Conservation (phyloP, 2,329 filamentous ascomycete species). For the Hypoxylon sp. region DNA sequence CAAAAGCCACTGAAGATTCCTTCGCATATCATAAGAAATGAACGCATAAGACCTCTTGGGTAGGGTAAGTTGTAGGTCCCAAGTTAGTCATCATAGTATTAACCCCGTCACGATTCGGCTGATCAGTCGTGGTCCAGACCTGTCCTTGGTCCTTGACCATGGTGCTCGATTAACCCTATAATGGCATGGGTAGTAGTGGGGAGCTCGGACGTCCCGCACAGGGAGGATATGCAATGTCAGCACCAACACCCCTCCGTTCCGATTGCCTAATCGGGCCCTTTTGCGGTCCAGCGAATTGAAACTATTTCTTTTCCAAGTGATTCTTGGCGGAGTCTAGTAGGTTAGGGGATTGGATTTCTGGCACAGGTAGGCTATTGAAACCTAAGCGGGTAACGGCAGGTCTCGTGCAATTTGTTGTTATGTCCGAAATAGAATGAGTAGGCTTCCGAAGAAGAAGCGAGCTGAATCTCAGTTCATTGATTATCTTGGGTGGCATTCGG, state of each 20-base stretch:
- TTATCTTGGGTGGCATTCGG: not conserved
- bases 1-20: not conserved
- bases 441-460: not conserved
- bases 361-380: constrained; percentile 11
- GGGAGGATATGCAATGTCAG: constrained; percentile 39
- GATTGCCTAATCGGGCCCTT: constrained; percentile 35
- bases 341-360: constrained; percentile 7
- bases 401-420: constrained; percentile 12
- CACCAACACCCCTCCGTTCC: constrained; percentile 35
- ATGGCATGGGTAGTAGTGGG: constrained; percentile 16
- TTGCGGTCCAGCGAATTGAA: constrained; percentile 20
- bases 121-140: constrained; percentile 47
- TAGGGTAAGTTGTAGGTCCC: not conserved
- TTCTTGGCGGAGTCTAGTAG: constrained; percentile 4
- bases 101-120: constrained; percentile 56
- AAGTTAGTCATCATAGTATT: not conserved
- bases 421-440: constrained; percentile 16
- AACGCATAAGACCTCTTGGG: no score
- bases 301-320: constrained; percentile 15
- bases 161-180: constrained; percentile 29
- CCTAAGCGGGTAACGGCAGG: constrained; percentile 15
- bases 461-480: not conserved
- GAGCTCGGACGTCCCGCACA: constrained; percentile 30
- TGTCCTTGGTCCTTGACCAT: constrained; percentile 18
- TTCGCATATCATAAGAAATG: not conserved